These are phyloP conservation scores for Aspergillus intermedius DNA, from an alignment of 2,329 filamentous ascomycete species.

Conservation along the genomic window DNA sequence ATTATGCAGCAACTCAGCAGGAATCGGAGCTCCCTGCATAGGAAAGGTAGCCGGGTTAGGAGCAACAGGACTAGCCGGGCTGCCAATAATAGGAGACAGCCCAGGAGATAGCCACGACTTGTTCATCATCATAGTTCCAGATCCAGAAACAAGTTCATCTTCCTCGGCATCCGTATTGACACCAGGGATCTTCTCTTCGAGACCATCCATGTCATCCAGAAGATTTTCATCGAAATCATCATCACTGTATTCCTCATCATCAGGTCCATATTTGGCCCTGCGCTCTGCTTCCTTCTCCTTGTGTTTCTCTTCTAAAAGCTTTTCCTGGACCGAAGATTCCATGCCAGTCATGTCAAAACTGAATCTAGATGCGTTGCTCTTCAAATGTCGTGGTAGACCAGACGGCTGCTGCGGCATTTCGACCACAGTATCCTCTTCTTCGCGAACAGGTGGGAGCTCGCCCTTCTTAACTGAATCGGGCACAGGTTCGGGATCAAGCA, in stretches of 20 bases:
- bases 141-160: constrained; percentile 27
- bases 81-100: constrained; percentile 31
- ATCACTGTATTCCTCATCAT: constrained; percentile 31
- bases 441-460: constrained; percentile 3
- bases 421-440: constrained; percentile 27
- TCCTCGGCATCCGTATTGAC: constrained; percentile 42
- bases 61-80: constrained; percentile 22
- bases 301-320: constrained; percentile 57
- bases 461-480: constrained; percentile 3
- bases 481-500: constrained; percentile 4
- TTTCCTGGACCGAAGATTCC: constrained; percentile 55
- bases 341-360: constrained; percentile 58
- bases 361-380: constrained; percentile 57
- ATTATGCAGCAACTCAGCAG: not conserved
- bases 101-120: constrained; percentile 30
- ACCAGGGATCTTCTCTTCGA: constrained; percentile 45
- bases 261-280: constrained; percentile 24
- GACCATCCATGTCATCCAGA: constrained; percentile 36
- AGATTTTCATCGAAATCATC: constrained; percentile 42
- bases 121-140: constrained; percentile 18
- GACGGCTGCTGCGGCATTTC: constrained; percentile 22
- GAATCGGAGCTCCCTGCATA: not conserved
- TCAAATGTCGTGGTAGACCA: constrained; percentile 41
- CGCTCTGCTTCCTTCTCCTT: constrained; percentile 47
- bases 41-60: constrained; percentile 8